These are phyloP conservation scores for Fistulinella staudtii DNA, from an alignment of 1,284 basidiomycete species.

Conservation along the genomic window DNA sequence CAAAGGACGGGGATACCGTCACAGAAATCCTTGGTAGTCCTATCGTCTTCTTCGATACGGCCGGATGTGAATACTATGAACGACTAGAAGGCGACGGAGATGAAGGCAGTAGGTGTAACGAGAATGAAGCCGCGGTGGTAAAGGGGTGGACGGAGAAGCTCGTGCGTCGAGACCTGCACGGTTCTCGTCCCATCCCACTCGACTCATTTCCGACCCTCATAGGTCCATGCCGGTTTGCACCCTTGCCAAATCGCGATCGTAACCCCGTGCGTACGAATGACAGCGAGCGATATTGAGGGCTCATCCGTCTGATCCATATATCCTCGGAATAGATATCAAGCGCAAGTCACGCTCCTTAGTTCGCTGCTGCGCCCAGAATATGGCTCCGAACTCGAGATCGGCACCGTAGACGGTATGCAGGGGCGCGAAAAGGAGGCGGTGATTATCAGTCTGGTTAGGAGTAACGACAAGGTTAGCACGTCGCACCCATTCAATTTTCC, in stretches of 20 bases:
- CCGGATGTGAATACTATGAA: conserved; percentile 90
- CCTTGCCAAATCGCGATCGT: conserved; percentile 85
- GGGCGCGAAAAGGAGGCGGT: conserved; percentile 90
- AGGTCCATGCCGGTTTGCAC: conserved; percentile 70
- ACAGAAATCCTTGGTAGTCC: conserved; percentile 72
- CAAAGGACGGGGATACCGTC: conserved; percentile 52
- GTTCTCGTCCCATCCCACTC: background rate
- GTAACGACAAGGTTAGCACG: conserved; percentile 74
- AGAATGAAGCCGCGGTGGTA: conserved; percentile 88
- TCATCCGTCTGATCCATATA: too few species aligned
- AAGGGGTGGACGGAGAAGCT: conserved; percentile 77
- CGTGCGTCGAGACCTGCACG: conserved; percentile 41
- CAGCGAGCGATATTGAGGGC: too few species aligned
- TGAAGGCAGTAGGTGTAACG: conserved; percentile 87
- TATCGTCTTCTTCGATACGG: conserved; percentile 92
- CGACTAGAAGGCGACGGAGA: conserved; percentile 62
- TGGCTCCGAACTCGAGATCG: conserved; percentile 77
- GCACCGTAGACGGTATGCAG: conserved; percentile 92
- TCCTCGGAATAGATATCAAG: conserved; percentile 68
- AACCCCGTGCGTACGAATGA: conserved; percentile 69
- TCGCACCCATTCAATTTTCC: too few species aligned
- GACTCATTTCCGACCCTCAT: conserved; percentile 1
- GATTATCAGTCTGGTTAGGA: conserved; percentile 84
- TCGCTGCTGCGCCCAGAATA: conserved; percentile 65
- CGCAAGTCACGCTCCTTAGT: conserved; percentile 81